Evolutionary conservation across 257 asterid genomes (phyloP).

Genomic region (Plantago ovata): DNA sequence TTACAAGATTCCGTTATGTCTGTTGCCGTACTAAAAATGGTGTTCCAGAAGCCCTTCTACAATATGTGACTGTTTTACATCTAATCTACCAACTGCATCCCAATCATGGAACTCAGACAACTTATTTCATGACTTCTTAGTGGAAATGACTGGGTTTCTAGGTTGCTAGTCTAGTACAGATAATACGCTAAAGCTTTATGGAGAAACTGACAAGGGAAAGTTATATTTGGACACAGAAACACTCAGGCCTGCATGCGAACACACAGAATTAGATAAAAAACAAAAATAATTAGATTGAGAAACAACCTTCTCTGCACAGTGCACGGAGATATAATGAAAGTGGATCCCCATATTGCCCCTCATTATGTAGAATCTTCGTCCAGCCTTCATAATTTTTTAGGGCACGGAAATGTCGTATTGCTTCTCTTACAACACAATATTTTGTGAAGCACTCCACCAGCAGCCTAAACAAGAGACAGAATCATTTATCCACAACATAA

Average conservation of each 20-base stretch:
- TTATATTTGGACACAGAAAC: too few species aligned
- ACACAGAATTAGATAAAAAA: not conserved
- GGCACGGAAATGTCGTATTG: constrained; percentile 94
- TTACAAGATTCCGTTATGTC: too few species aligned
- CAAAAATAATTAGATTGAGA: not conserved
- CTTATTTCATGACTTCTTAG: too few species aligned
- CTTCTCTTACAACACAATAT: constrained; percentile 89
- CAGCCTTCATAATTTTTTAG: constrained; percentile 81
- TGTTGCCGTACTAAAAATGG: too few species aligned
- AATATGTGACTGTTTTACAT: too few species aligned
- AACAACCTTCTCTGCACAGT: constrained; percentile 86
- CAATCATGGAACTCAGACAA: too few species aligned
- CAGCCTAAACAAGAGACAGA: constrained; percentile 42
- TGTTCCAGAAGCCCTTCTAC: too few species aligned
- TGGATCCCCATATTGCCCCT: constrained; percentile 93
- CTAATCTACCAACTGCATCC: too few species aligned
- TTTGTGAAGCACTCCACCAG: constrained; percentile 96
- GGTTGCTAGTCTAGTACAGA: too few species aligned
- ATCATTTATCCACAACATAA: constrained; percentile 17
- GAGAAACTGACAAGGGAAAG: too few species aligned
- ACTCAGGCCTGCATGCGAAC: not conserved
- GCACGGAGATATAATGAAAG: constrained; percentile 95
- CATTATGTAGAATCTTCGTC: constrained; percentile 54
- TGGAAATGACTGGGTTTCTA: too few species aligned
- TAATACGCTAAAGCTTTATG: too few species aligned